These are phyloP conservation scores for Globisporangium carolinianum DNA, from an alignment of 352 stramenopile genomes.

Conservation along the genomic window DNA sequence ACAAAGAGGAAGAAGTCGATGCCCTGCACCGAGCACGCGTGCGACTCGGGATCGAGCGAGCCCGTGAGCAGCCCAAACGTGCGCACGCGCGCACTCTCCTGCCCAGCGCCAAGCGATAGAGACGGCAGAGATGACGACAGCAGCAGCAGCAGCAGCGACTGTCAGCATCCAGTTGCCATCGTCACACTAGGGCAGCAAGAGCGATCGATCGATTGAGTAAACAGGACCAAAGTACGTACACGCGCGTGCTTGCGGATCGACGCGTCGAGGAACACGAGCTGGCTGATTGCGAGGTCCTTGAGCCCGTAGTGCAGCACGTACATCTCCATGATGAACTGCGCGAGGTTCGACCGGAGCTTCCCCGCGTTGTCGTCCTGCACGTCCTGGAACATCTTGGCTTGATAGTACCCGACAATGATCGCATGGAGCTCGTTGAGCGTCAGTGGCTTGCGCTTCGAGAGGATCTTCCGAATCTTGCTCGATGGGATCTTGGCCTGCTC, in stretches of 20 bases:
- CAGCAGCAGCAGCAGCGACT: too few relatives aligned
- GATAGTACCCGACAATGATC: conserved; percentile 74
- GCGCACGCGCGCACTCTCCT: conserved; percentile 62
- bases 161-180: too few relatives aligned
- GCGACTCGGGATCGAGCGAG: conserved; percentile 66
- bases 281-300: conserved; percentile 72
- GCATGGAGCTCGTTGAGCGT: conserved; percentile 62
- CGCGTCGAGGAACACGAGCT: conserved; percentile 72
- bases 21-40: conserved; percentile 64
- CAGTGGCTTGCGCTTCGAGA: conserved; percentile 65
- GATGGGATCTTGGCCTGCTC: conserved; percentile 64
- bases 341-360: conserved; percentile 45
- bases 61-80: conserved; percentile 65
- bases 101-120: background rate
- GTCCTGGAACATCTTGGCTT: conserved; percentile 79
- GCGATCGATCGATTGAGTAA: background rate
- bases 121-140: too few relatives aligned
- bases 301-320: conserved; percentile 77
- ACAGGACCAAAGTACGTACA: conserved; percentile 14
- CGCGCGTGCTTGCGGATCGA: conserved; percentile 58
- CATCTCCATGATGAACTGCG: conserved; percentile 82
- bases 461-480: conserved; percentile 68
- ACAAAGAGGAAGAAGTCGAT: conserved; percentile 78
- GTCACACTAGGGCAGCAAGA: background rate
- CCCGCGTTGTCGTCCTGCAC: conserved; percentile 57